Evolutionary conservation across 1,139 yeast species (phyloP).

Genomic region (Lodderomyces margitis): DNA sequence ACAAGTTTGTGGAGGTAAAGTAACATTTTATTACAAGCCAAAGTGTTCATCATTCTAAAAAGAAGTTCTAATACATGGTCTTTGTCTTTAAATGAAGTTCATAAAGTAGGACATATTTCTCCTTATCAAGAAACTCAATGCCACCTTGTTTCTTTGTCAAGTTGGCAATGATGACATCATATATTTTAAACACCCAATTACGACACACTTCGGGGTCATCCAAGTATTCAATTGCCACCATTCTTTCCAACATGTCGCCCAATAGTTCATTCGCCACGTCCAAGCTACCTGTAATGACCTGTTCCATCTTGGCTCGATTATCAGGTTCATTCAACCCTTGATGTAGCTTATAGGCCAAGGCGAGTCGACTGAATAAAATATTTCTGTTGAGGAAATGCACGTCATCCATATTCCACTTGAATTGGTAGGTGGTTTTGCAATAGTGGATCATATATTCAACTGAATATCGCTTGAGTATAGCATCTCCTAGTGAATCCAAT

Average conservation of each 20-base stretch:
- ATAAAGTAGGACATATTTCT: constrained; percentile 6
- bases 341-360: constrained; percentile 15
- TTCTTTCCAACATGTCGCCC: constrained; percentile 18
- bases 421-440: constrained; percentile 7
- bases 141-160: constrained; percentile 10
- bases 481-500: constrained; percentile 18
- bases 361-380: constrained; percentile 14
- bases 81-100: constrained; percentile 5
- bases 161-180: constrained; percentile 11
- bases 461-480: constrained; percentile 13
- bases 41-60: no score
- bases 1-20: constrained; percentile 6
- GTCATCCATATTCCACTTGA: constrained; percentile 13
- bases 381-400: constrained; percentile 15
- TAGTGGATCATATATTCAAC: constrained; percentile 12
- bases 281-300: constrained; percentile 1
- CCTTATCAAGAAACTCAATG: constrained; percentile 11
- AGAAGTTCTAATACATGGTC: constrained; percentile 6
- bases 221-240: constrained; percentile 15
- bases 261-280: constrained; percentile 11
- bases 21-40: no score
- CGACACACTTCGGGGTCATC: constrained; percentile 14
- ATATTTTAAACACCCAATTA: constrained; percentile 15
- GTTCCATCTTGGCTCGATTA: neutral
- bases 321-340: constrained; percentile 4